These are phyloP conservation scores for Ascosphaera acerosa DNA, from an alignment of 2,329 filamentous ascomycete species.

Conservation along the genomic window DNA sequence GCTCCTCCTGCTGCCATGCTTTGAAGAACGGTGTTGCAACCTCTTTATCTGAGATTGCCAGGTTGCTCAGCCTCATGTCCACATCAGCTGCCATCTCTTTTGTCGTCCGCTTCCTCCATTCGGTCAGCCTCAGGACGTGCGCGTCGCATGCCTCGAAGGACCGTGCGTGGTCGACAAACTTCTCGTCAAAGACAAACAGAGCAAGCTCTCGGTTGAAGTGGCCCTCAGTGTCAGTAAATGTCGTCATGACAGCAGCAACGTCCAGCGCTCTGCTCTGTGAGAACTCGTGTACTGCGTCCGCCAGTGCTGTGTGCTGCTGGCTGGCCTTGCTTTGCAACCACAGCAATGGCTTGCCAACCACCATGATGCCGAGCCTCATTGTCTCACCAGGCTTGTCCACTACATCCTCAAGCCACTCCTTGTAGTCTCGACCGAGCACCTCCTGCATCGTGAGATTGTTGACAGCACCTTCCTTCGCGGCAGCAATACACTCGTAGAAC, in stretches of 20 bases:
- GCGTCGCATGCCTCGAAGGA: constrained; percentile 20
- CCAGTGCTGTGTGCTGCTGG: constrained; percentile 5
- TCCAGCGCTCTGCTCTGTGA: constrained; percentile 21
- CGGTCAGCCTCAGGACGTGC: constrained; percentile 19
- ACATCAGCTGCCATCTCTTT: constrained; percentile 5
- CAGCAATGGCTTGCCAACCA: constrained; percentile 28
- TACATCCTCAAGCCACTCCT: constrained; percentile 27
- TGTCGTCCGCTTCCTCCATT: constrained; percentile 9
- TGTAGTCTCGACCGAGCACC: constrained; percentile 36
- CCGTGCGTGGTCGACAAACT: constrained; percentile 18
- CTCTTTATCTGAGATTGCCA: constrained; percentile 22
- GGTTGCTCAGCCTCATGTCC: constrained; percentile 10
- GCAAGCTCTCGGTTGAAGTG: constrained; percentile 29
- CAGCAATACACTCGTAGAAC: constrained; percentile 27
- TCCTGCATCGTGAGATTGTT: constrained; percentile 27
- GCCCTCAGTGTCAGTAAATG: constrained; percentile 19
- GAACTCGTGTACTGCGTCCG: constrained; percentile 18
- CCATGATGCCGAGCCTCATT: constrained; percentile 30
- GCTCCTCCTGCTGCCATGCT: constrained; percentile 32
- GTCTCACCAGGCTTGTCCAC: constrained; percentile 7
- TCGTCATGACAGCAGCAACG: constrained; percentile 35
- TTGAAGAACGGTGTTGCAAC: no score
- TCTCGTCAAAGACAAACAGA: constrained; percentile 20
- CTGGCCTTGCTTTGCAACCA: constrained; percentile 27
- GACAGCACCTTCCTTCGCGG: constrained; percentile 30